Evolutionary conservation across 805 yeast genomes (phyloP), one percentile per base, ranked within the genome.

Genomic region (Metschnikowia corniflorae): DNA sequence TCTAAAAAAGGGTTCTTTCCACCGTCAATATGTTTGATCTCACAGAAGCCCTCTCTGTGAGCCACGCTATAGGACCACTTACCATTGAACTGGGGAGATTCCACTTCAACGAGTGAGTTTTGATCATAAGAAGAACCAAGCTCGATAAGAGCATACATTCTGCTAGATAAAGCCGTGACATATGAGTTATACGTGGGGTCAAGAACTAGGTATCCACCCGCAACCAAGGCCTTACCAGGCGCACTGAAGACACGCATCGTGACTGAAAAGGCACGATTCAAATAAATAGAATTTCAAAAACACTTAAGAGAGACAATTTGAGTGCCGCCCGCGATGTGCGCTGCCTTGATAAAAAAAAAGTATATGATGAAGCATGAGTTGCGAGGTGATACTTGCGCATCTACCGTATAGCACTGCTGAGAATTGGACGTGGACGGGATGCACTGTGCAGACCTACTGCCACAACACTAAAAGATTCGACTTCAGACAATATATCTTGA

Each of bases 191-290:
- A 89, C 24, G 59, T 60, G 0, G 89, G 89, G 40, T 85, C 93
- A 15, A 93, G 65, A 0, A 93, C 97, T 22, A 93, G 70, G 56
- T 93, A 93, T 0, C 98, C 98, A 14, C 98, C 98, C 1, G 93
- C 96, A 9, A 93, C 51, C 18, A 93, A 67, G 1, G 97, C 97
- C 58, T 93, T 93, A 0, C 97, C 97, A 0, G 98, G 97, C 0
- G 97, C 94, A 54, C 96, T 84, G 55, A 78, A 91, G 7, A 81
- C 86, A 37, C 64, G 61, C 26, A 44, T 31, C 54, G 50, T 53
- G 27, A 24, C 8, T 7, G 24, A 21, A n/a, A 21, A 21, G 5
- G n/a, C 24, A 5, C 12, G 24, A 21, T 21, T 21, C 24, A 5
- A 21, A 21, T 21, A 21, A n/a, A 21, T 21, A 21, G 24, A 21